Evolutionary conservation across 257 asterid genomes (phyloP).

Genomic region (Lantana camara): DNA sequence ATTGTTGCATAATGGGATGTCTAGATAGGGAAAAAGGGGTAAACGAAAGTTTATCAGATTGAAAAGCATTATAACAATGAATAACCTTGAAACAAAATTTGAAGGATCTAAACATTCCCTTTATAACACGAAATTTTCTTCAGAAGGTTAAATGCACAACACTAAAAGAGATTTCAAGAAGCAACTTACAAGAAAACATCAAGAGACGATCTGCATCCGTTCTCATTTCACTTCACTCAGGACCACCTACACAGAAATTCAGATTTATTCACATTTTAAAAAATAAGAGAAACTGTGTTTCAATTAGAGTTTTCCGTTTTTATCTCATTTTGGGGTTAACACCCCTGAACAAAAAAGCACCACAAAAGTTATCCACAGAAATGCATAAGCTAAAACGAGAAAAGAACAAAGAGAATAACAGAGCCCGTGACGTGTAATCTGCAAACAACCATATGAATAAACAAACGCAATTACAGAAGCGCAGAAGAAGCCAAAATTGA

Average conservation of each 20-base stretch:
- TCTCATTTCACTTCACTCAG: slow-evolving; percentile 5
- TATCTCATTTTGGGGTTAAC: background rate
- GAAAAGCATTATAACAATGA: background rate
- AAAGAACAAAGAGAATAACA: background rate
- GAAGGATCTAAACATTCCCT: slow-evolving; percentile 13
- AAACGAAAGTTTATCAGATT: background rate
- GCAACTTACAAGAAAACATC: slow-evolving; percentile 14
- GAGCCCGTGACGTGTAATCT: background rate
- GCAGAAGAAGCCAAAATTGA: background rate
- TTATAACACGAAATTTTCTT: background rate
- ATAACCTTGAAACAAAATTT: background rate
- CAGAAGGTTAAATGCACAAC: background rate
- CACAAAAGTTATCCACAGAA: background rate
- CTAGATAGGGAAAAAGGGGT: background rate
- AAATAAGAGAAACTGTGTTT: background rate
- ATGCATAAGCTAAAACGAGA: background rate
- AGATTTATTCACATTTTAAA: slow-evolving; percentile 22
- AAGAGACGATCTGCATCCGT: slow-evolving; percentile 29
- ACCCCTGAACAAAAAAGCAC: background rate
- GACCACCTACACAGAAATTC: slow-evolving; percentile 4
- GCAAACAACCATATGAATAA: background rate
- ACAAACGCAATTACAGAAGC: background rate
- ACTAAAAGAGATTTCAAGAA: background rate
- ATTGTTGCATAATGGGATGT: slow-evolving; percentile 5
- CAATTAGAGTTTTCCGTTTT: background rate